Evolutionary conservation across 1,284 basidiomycete genomes (phyloP), one percentile per base, ranked within the genome.

Genomic region (Cutaneotrichosporon sp.): DNA sequence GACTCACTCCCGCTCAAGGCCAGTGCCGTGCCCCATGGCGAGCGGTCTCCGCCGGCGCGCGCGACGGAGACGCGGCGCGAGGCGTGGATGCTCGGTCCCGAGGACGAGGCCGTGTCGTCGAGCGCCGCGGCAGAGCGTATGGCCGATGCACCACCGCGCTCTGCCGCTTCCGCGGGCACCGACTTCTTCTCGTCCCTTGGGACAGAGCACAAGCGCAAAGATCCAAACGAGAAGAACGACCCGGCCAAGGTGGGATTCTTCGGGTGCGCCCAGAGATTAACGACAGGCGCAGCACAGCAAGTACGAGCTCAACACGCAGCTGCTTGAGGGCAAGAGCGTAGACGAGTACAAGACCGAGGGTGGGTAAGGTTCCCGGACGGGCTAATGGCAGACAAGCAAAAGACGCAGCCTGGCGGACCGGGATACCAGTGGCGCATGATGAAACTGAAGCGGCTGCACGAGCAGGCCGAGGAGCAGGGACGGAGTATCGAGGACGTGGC

Each of bases 371-470:
- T 10, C 12, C 34, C 14, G 8, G 10, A 4, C 4, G 4, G 14
- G 42, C 50, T 58, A 36, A 58, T 41, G 12, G 8, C 52, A 54
- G 49, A 66, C 67, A 67, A 59, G 83, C 83, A 75, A 66, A 68
- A 73, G 22, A 66, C 77, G 45, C 83, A 80, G 1, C 88, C 89
- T 0, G 92, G 93, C 2, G 90, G 89, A 0, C 88, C 92, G 2
- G 94, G 94, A 10, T 90, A 89, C 15, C 85, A 86, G 67, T 98
- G 94, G 94, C 84, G 94, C 20, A 97, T 97, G 93, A 92, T 90
- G 85, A 92, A 93, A 69, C 82, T 98, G 1, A 83, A 86, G 35
- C 80, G 89, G 13, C 85, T 91, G 1, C 91, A 88, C 69, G 93
- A 97, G 71, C 82, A 87, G 4, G 90, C 88, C 0, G 85, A 91